phyloP scores from a whole-genome alignment of 2,329 filamentous ascomycete genomes.

The Phyllosticta capitalensis region DNA sequence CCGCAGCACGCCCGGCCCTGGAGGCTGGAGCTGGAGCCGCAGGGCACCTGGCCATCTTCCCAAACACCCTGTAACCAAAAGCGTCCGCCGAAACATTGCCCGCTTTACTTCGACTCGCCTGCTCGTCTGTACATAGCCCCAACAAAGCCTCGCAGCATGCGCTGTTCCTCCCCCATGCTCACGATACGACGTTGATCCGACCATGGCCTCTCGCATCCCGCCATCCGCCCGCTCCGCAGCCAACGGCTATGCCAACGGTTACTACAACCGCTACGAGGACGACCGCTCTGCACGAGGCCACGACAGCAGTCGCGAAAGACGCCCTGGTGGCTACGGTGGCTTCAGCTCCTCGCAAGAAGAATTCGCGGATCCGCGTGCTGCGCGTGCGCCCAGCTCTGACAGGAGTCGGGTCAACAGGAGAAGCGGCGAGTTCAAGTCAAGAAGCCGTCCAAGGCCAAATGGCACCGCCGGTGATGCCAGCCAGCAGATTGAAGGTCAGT shows the following conservation, averaged over 20 bases:
- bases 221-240: conserved; percentile 21
- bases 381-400: conserved; percentile 32
- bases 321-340: conserved; percentile 33
- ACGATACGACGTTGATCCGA: conserved; percentile 1
- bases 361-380: conserved; percentile 20
- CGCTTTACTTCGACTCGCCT: not conserved
- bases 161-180: not conserved
- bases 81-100: conserved; percentile 2
- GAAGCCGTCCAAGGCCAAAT: conserved; percentile 3
- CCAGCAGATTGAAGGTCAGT: conserved; percentile 29
- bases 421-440: conserved; percentile 23
- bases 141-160: conserved; percentile 7
- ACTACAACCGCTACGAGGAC: conserved; percentile 24
- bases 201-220: conserved; percentile 29
- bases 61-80: not conserved
- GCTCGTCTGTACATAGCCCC: conserved; percentile 5
- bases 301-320: conserved; percentile 19
- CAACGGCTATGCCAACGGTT: conserved; percentile 27
- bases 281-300: conserved; percentile 17
- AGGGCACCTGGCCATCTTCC: not conserved
- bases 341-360: conserved; percentile 13
- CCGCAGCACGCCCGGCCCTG: not conserved
- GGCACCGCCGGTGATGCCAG: conserved; percentile 13
- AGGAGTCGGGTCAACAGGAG: conserved; percentile 31
- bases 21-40: not conserved